These are phyloP conservation scores for Alternaria solani DNA, from an alignment of 2,329 filamentous ascomycete genomes.

Conservation along the genomic window DNA sequence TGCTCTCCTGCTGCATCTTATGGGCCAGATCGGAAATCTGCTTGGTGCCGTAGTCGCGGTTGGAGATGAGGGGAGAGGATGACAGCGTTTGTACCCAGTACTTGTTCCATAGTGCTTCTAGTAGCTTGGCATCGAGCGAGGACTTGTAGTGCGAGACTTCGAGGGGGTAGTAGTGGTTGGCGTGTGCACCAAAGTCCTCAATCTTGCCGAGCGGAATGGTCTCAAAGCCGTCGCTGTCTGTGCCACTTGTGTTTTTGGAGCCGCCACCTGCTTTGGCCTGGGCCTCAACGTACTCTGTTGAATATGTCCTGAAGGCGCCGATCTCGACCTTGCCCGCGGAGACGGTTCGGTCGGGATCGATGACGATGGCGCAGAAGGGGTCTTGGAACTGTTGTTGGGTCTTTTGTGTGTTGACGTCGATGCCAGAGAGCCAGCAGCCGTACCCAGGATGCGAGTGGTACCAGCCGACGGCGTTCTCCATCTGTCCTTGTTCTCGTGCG, in stretches of 20 bases:
- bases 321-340: slow-evolving; percentile 96
- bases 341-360: slow-evolving; percentile 95
- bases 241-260: slow-evolving; percentile 39
- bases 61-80: slow-evolving; percentile 87
- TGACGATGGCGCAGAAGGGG: slow-evolving; percentile 93
- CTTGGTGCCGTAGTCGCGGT: slow-evolving; percentile 90
- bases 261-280: slow-evolving; percentile 52
- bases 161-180: slow-evolving; percentile 87
- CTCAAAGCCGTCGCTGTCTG: slow-evolving; percentile 69
- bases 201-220: slow-evolving; percentile 92
- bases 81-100: slow-evolving; percentile 98
- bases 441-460: slow-evolving; percentile 98
- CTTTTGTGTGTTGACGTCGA: slow-evolving; percentile 89
- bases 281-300: slow-evolving; percentile 67
- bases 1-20: slow-evolving; percentile 76
- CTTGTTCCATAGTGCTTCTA: slow-evolving; percentile 96
- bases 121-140: slow-evolving; percentile 82
- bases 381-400: slow-evolving; percentile 87
- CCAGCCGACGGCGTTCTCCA: slow-evolving; percentile 96
- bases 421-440: slow-evolving; percentile 96
- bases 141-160: slow-evolving; percentile 96
- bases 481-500: slow-evolving; percentile 76
- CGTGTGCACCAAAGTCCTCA: slow-evolving; percentile 94
- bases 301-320: slow-evolving; percentile 92
- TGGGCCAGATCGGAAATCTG: slow-evolving; percentile 88